Base-by-base conservation (phyloP, 75 land plant genomes). In the Selaginella moellendorffii region DNA sequence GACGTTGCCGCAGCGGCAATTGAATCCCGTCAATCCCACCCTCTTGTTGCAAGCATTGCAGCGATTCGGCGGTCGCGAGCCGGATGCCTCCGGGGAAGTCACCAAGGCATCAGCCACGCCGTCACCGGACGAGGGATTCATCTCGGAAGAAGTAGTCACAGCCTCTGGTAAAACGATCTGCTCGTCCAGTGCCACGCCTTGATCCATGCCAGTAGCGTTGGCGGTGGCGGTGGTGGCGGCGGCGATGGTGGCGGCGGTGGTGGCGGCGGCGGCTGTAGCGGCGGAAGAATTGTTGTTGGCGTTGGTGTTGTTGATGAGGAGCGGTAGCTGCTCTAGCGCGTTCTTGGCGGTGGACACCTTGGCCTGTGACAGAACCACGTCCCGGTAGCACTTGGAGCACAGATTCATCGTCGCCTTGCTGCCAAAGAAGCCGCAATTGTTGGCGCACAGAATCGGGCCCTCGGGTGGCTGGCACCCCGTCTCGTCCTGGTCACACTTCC, bases 351-450 rank as follows among this genome's bases (percentile, higher is more conserved):
- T n/a, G n/a, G n/a, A n/a, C n/a, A n/a, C n/a, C n/a, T n/a, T n/a
- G 5, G 46, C 46, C 46, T 36, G 46, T 14, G 14, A 36, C 46
- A 36, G 46, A 5, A 36, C 46, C 46, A 36, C 46, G 46, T 89
- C 86, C 63, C 80, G 79, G 77, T 92, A 78, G 64, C 97, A 92
- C 65, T 81, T 83, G 29, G 97, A 92, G 58, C 97, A 92, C 75
- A 92, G 65, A 26, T 90, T 82, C 85, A 81, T 82, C 2, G 90
- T 92, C 1, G 86, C 84, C 0, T 81, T 76, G 64, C 90, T 89
- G 21, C 97, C 97, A 72, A 92, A 92, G 76, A 89, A 92, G 29
- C 97, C 97, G 71, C 97, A 92, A 62, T 92, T 88, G 69, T 88
- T 91, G 19, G 77, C 62, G 76, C 97, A 91, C 28, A 85, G 75